Base-by-base conservation (phyloP, 108 stramenopile species). In the Schizochytrium sp. region DNA sequence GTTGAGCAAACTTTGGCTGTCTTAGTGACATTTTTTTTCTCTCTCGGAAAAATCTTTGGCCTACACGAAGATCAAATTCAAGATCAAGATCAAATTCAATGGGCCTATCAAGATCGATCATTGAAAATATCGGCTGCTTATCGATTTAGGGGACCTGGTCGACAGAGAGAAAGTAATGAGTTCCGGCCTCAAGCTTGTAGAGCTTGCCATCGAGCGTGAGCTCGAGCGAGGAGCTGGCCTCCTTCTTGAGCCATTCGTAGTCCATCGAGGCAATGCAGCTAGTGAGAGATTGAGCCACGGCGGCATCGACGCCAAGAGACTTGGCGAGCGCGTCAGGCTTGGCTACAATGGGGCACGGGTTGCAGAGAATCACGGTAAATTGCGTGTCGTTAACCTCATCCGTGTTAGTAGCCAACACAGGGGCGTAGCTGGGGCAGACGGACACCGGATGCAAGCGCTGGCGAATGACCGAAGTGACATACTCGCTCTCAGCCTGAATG, bases 401-500 rank as follows among this genome's bases (percentile, higher is more conserved):
- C 18, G 76, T 83, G 76, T 53, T 12, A 0, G 3, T 12, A 12
- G 48, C 76, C 18, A 83, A 16, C 25, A 47, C 45, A 23, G 45
- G 76, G 44, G 76, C 76, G 76, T 83, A 83, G 76, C 51, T 53
- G 16, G 76, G 76, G 51, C 76, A 53, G 14, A 21, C 16, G 51
- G 76, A 83, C 14, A 53, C 45, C 6, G 76, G 76, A 5, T 83
- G 76, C 19, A 83, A 16, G 51, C 48, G 51, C 45, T 53, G 76
- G 51, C 76, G 76, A 18, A 83, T 53, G 25, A 53, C 51, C 8
- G 48, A 47, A 6, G 45, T 28, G 23, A 83, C 48, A 5, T 53
- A 83, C 51, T 83, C 92, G 87, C 95, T 96, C n/a, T 45, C 43
- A 18, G 34, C 43, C 23, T 23, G 89, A 19, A 93, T 91, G 5